Percentiles rank a stretch among this genome's conserved stretches.
Evolutionary conservation across 2,329 filamentous ascomycete genomes (phyloP).

Genomic region (Beauveria australis): DNA sequence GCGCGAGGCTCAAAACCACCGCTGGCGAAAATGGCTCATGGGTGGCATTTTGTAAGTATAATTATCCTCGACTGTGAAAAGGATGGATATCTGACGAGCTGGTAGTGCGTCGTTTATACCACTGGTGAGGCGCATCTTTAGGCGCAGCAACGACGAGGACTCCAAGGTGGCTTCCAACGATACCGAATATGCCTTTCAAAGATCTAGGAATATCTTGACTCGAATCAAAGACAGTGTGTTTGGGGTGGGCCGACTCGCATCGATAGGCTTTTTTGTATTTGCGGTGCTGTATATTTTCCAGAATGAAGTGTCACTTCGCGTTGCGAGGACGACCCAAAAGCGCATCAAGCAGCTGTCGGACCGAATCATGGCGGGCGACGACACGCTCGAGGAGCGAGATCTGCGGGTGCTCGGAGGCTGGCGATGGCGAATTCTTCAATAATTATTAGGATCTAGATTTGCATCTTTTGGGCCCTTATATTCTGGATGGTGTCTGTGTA

Average conservation of each 20-base stretch:
- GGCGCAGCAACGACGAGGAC: constrained; percentile 31
- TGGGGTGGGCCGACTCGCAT: constrained; percentile 38
- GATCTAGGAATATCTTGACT: constrained; percentile 40
- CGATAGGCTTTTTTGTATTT: constrained; percentile 46
- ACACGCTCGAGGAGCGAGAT: constrained; percentile 39
- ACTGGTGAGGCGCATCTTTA: constrained; percentile 42
- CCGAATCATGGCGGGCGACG: constrained; percentile 40
- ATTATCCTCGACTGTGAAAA: neutral
- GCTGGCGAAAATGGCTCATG: constrained; percentile 45
- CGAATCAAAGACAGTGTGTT: constrained; percentile 39
- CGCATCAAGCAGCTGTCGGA: constrained; percentile 39
- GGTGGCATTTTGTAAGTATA: constrained; percentile 42
- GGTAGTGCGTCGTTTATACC: constrained; percentile 44
- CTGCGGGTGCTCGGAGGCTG: constrained; percentile 43
- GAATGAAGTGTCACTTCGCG: constrained; percentile 49
- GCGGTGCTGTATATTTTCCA: constrained; percentile 50
- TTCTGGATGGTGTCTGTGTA: neutral
- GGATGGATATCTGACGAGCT: neutral
- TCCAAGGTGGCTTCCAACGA: constrained; percentile 34
- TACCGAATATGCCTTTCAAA: constrained; percentile 50
- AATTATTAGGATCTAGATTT: constrained; percentile 21
- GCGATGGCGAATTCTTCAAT: constrained; percentile 48
- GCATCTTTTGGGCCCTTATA: neutral
- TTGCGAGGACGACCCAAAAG: constrained; percentile 43
- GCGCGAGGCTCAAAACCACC: constrained; percentile 36